phyloP scores from a whole-genome alignment of 768 basidiomycete species.

The Amanita rubescens region DNA sequence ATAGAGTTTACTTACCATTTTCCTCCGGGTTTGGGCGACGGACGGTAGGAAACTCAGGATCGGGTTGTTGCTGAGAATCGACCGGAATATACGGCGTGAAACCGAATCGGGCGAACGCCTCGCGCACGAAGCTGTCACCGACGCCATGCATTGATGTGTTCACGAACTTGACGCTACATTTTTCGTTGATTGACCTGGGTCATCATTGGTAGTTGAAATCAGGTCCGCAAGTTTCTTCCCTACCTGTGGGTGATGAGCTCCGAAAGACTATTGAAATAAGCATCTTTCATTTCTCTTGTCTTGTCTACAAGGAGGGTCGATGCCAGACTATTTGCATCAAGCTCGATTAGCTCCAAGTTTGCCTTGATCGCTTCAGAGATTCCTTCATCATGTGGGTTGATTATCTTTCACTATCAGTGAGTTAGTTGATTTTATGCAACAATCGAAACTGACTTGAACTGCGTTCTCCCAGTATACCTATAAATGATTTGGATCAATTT shows the following conservation, averaged over 20 bases:
- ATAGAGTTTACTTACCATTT: conserved; percentile 46
- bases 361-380: conserved; percentile 60
- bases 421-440: background rate
- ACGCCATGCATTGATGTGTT: conserved; percentile 93
- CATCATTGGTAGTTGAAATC: background rate
- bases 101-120: conserved; percentile 52
- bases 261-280: conserved; percentile 45
- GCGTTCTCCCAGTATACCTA: conserved; percentile 90
- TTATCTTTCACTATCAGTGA: conserved; percentile 47
- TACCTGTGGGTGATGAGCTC: conserved; percentile 23
- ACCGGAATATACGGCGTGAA: conserved; percentile 57
- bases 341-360: conserved; percentile 49
- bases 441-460: conserved; percentile 49
- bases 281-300: conserved; percentile 50
- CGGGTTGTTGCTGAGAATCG: conserved; percentile 57
- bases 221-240: background rate
- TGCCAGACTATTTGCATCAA: conserved; percentile 27
- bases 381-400: conserved; percentile 73
- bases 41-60: conserved; percentile 84
- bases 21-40: conserved; percentile 88
- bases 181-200: conserved; percentile 25
- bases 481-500: background rate
- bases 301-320: conserved; percentile 45
- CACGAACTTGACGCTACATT: conserved; percentile 49
- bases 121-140: conserved; percentile 53